Evolutionary conservation across 2,329 filamentous ascomycete species (phyloP).

Genomic region (Chaetomium sp.): DNA sequence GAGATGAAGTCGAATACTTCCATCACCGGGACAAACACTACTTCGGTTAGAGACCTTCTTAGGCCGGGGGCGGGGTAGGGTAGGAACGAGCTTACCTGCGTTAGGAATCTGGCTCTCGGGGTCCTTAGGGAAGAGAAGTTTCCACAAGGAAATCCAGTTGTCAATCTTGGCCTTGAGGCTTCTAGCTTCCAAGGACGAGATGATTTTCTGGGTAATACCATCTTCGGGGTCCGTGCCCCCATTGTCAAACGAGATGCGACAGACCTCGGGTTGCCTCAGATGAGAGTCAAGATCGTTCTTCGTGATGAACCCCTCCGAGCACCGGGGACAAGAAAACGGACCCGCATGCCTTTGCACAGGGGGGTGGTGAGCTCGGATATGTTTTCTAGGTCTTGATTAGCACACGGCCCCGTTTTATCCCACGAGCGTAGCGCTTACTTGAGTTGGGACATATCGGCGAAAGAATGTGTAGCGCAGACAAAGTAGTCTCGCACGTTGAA

Average conservation of each 20-base stretch:
- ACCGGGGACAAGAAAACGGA: constrained; percentile 22
- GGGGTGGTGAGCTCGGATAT: constrained; percentile 24
- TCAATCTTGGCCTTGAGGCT: constrained; percentile 23
- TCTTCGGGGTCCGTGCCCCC: constrained; percentile 22
- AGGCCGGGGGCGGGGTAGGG: not conserved
- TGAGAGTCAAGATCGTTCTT: constrained; percentile 22
- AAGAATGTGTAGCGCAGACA: constrained; percentile 25
- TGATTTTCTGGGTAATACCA: constrained; percentile 25
- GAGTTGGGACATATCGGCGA: constrained; percentile 25
- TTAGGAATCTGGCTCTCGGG: constrained; percentile 14
- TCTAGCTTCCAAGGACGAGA: constrained; percentile 22
- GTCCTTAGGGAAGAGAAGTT: constrained; percentile 21
- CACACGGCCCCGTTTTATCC: not conserved
- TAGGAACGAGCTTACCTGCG: constrained; percentile 13
- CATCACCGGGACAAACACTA: constrained; percentile 24
- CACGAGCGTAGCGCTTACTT: constrained; percentile 13
- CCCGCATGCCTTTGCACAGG: constrained; percentile 22
- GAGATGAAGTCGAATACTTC: constrained; percentile 23
- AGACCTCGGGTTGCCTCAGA: constrained; percentile 17
- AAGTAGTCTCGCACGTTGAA: constrained; percentile 24
- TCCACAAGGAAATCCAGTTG: constrained; percentile 25
- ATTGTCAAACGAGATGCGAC: constrained; percentile 19
- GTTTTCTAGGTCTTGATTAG: constrained; percentile 16
- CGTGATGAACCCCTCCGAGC: constrained; percentile 21
- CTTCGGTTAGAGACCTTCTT: not conserved